Conservation (phyloP, 2,329 filamentous ascomycete species). For the Apiospora kogelbergensis region DNA sequence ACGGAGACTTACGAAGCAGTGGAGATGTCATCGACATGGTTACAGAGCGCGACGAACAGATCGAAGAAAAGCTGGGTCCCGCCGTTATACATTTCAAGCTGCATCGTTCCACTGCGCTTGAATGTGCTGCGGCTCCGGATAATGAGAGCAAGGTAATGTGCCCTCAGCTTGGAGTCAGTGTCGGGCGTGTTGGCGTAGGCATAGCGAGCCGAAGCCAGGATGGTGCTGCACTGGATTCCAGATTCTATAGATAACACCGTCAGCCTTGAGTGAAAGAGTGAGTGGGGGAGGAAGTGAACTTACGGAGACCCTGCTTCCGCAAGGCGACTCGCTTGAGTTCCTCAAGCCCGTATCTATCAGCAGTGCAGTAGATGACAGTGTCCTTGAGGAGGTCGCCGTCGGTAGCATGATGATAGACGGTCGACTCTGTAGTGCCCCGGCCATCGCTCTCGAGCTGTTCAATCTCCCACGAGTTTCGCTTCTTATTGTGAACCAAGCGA, state of each 20-base stretch:
- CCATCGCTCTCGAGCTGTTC: constrained; percentile 57
- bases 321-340: constrained; percentile 83
- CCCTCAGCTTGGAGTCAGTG: constrained; percentile 84
- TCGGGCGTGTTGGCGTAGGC: constrained; percentile 89
- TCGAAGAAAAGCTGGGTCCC: constrained; percentile 87
- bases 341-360: constrained; percentile 78
- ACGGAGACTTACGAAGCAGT: constrained; percentile 19
- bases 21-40: constrained; percentile 76
- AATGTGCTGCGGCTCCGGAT: constrained; percentile 86
- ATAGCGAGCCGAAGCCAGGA: constrained; percentile 82
- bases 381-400: constrained; percentile 77
- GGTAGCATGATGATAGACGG: constrained; percentile 65
- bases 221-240: constrained; percentile 81
- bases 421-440: constrained; percentile 54
- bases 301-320: constrained; percentile 83
- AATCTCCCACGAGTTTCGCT: constrained; percentile 77
- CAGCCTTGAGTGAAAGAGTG: constrained; percentile 12
- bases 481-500: constrained; percentile 78
- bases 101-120: constrained; percentile 93
- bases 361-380: constrained; percentile 87
- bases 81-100: constrained; percentile 88
- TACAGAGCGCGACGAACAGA: constrained; percentile 88
- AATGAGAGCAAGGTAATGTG: constrained; percentile 89
- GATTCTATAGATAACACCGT: constrained; percentile 52
- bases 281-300: constrained; percentile 29